Conservation (phyloP, 2,329 filamentous ascomycete genomes). For the Hymenoscyphus linearis region DNA sequence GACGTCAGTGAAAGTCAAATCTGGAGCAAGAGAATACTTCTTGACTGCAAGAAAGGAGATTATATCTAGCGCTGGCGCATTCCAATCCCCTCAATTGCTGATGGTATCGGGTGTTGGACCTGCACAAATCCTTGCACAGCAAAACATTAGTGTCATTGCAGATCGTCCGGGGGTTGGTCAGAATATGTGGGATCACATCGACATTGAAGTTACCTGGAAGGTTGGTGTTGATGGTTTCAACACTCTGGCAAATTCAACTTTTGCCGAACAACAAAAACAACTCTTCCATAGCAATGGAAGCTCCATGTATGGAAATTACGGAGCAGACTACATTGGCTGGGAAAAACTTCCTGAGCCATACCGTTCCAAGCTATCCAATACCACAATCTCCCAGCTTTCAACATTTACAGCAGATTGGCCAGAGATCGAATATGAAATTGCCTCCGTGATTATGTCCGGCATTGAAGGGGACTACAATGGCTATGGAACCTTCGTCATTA, state of each 20-base stretch:
- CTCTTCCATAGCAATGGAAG: neutral
- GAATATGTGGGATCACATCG: slow-evolving; percentile 39
- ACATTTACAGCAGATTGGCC: slow-evolving; percentile 5
- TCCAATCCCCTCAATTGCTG: slow-evolving; percentile 43
- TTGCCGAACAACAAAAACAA: neutral
- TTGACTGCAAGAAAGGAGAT: slow-evolving; percentile 35
- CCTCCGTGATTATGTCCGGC: neutral
- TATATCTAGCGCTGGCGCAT: slow-evolving; percentile 43
- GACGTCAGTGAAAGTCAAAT: slow-evolving; percentile 35
- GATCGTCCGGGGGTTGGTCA: slow-evolving; percentile 45
- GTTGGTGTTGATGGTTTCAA: neutral
- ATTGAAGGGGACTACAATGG: neutral
- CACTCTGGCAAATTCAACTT: neutral
- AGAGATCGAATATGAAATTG: slow-evolving; percentile 6
- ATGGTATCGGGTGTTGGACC: slow-evolving; percentile 34
- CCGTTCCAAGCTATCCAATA: neutral
- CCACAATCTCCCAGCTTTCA: neutral
- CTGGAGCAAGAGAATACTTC: slow-evolving; percentile 2
- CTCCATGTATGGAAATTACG: neutral
- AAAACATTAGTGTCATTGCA: slow-evolving; percentile 40
- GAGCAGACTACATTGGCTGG: slow-evolving; percentile 12
- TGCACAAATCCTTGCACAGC: slow-evolving; percentile 36
- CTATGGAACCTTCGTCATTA: slow-evolving; percentile 6
- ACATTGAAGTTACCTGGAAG: slow-evolving; percentile 5
- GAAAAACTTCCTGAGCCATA: slow-evolving; percentile 12